Conservation (phyloP, 78 protist species). For the Chrysochromulina parva region DNA sequence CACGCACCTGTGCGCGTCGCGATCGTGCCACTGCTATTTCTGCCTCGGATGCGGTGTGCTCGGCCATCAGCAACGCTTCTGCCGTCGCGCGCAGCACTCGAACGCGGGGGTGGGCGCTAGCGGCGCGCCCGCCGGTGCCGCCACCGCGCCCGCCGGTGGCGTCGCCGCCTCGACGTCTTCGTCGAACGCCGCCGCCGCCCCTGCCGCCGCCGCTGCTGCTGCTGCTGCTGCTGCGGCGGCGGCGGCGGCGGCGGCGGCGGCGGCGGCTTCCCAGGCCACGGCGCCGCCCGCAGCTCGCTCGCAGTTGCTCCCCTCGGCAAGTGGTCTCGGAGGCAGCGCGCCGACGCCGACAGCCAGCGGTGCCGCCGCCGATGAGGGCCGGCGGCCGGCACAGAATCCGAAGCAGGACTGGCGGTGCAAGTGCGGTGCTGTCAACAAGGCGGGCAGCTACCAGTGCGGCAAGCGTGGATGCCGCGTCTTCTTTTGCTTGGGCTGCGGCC, state of each 20-base stretch:
- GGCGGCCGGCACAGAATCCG: not conserved
- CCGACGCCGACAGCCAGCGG: not conserved
- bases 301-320: not conserved
- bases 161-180: too few relatives aligned
- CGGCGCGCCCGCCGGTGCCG: too few relatives aligned
- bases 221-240: too few relatives aligned
- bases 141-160: too few relatives aligned
- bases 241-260: too few relatives aligned
- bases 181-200: too few relatives aligned
- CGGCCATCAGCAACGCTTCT: not conserved
- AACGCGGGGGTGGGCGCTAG: too few relatives aligned
- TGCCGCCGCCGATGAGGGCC: not conserved
- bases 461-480: not conserved
- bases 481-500: not conserved
- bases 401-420: not conserved
- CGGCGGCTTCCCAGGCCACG: not conserved
- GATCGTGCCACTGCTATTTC: not conserved
- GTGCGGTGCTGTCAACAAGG: constrained; percentile 2
- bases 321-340: not conserved
- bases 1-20: not conserved
- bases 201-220: too few relatives aligned
- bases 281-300: not conserved
- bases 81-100: not conserved
- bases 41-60: not conserved
- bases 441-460: not conserved